phyloP scores from a whole-genome alignment of 177 flowering plant species.

The Vitis hybrid region DNA sequence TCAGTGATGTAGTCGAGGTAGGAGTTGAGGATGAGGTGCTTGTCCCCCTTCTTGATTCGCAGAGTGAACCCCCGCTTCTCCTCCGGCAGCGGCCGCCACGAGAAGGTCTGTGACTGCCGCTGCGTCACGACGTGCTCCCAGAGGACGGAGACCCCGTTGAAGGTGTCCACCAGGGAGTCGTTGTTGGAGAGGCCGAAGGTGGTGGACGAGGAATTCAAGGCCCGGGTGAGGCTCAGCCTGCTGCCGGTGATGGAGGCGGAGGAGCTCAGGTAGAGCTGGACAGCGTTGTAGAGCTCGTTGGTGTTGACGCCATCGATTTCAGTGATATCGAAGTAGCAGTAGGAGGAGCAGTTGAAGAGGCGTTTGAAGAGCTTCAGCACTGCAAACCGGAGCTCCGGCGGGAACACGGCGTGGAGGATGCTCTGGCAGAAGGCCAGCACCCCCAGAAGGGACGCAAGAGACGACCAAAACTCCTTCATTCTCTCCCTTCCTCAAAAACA shows the following conservation, averaged over 20 bases:
- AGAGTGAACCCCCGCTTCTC: slow-evolving; percentile 78
- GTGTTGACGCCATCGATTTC: slow-evolving; percentile 93
- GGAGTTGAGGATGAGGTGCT: slow-evolving; percentile 45
- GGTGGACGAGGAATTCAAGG: slow-evolving; percentile 60
- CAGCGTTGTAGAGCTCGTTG: slow-evolving; percentile 90
- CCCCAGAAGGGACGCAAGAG: slow-evolving; percentile 68
- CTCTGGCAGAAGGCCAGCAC: slow-evolving; percentile 71
- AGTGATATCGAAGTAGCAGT: slow-evolving; percentile 85
- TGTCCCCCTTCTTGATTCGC: slow-evolving; percentile 55
- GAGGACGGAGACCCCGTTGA: slow-evolving; percentile 43
- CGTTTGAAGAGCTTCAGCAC: slow-evolving; percentile 43
- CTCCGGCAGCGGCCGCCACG: slow-evolving; percentile 59
- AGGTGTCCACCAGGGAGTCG: slow-evolving; percentile 61
- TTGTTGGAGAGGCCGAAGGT: slow-evolving; percentile 70
- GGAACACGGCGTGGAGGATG: slow-evolving; percentile 58
- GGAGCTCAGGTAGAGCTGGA: slow-evolving; percentile 74
- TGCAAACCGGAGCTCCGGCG: slow-evolving; percentile 67
- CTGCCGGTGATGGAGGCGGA: slow-evolving; percentile 54
- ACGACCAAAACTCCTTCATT: slow-evolving; percentile 77
- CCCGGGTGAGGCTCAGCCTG: slow-evolving; percentile 70
- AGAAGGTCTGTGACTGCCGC: slow-evolving; percentile 54
- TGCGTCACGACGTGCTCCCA: slow-evolving; percentile 84
- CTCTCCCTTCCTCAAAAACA: neutral
- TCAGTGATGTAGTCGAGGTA: slow-evolving; percentile 68
- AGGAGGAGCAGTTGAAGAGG: slow-evolving; percentile 55